Percentiles rank a stretch among this genome's conserved stretches.
Conservation (phyloP, 108 stramenopile species). For the Skeletonema menzelii region DNA sequence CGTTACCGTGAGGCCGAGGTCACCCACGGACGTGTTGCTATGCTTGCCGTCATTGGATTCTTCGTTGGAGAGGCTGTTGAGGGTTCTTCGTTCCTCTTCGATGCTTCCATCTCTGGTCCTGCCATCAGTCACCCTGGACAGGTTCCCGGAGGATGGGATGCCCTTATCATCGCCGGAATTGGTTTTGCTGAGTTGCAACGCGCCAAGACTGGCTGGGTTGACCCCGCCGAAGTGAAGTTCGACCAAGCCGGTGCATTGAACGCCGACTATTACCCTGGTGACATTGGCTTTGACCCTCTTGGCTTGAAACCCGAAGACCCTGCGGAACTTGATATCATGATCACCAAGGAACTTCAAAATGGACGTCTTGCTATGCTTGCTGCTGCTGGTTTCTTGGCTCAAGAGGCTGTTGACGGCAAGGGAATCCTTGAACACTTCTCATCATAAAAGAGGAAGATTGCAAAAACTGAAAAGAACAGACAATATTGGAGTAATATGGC, state of each 20-base stretch:
- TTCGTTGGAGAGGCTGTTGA: slow-evolving; percentile 68
- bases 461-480: too few species aligned
- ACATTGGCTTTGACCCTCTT: too few species aligned
- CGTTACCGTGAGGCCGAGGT: slow-evolving; percentile 71
- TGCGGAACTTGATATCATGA: not conserved
- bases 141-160: slow-evolving; percentile 18
- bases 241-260: too few species aligned
- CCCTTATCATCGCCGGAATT: slow-evolving; percentile 19
- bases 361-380: slow-evolving; percentile 85
- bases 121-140: slow-evolving; percentile 55
- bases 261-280: too few species aligned
- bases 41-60: slow-evolving; percentile 55
- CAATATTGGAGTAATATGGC: too few species aligned
- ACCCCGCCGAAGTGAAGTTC: not conserved
- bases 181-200: slow-evolving; percentile 58
- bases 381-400: slow-evolving; percentile 38
- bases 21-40: slow-evolving; percentile 65
- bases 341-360: slow-evolving; percentile 71
- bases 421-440: not conserved
- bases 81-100: slow-evolving; percentile 69
- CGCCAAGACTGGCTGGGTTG: slow-evolving; percentile 39
- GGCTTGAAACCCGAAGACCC: too few species aligned
- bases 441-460: not conserved
- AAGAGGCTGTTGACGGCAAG: slow-evolving; percentile 22
- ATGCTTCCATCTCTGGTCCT: slow-evolving; percentile 53